Conservation (phyloP, 441 rosid genomes). For the Capsella rubella region DNA sequence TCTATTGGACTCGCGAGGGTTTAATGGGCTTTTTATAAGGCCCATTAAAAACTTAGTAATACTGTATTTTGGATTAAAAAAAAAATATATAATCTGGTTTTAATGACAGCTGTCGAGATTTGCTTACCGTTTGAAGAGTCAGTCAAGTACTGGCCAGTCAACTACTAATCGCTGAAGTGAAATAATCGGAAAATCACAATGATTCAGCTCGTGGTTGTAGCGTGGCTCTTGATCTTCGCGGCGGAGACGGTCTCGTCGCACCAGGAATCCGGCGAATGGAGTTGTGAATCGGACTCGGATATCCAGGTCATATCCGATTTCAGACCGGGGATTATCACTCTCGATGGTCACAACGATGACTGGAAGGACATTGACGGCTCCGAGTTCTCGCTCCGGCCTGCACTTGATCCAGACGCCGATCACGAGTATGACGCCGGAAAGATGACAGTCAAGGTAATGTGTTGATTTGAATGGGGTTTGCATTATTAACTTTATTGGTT, state of each 20-base stretch:
- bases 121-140: constrained; percentile 45
- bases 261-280: constrained; percentile 88
- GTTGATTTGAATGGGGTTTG: constrained; percentile 21
- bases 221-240: constrained; percentile 39
- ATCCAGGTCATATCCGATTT: constrained; percentile 67
- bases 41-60: too few relatives aligned
- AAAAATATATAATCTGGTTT: too few relatives aligned
- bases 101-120: constrained; percentile 33
- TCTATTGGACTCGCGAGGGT: neutral
- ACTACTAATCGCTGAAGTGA: neutral
- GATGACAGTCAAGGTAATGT: constrained; percentile 84
- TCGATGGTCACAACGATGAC: constrained; percentile 88
- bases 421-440: constrained; percentile 72
- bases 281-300: constrained; percentile 70
- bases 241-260: constrained; percentile 57
- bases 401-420: constrained; percentile 87
- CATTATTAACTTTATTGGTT: constrained; percentile 5
- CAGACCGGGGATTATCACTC: constrained; percentile 76
- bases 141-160: constrained; percentile 37
- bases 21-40: constrained; percentile 27
- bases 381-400: constrained; percentile 81
- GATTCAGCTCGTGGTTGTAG: constrained; percentile 44
- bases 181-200: constrained; percentile 33
- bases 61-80: too few relatives aligned
- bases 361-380: constrained; percentile 80